Evolutionary conservation across 805 yeast species (phyloP), one percentile per base, ranked within the genome.

Genomic region (Metschnikowia similis): DNA sequence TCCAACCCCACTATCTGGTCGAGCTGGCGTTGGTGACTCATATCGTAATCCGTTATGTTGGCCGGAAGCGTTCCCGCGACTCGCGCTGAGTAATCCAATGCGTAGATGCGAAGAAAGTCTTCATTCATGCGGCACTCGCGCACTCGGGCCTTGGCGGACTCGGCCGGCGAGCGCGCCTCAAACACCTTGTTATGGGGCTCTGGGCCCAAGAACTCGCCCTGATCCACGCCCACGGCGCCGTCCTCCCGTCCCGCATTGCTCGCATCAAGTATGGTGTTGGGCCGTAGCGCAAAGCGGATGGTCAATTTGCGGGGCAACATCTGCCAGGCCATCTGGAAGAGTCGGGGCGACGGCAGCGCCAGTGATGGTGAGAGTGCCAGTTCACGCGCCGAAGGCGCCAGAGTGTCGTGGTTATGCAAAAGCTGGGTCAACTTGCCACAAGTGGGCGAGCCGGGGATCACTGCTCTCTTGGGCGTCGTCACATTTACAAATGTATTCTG

Each of bases 101-200:
- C 61, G 35, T 57, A 57, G 27, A 54, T 50, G 28, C 42, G 52
- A 38, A 57, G 53, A 32, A 57, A 57, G 14, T 48, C 54, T 46
- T 53, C 17, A 40, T 57, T 57, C 26, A 56, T 54, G 43, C 61
- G 53, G 32, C 41, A 45, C 41, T 56, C 58, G 17, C 61, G 50
- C 35, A 47, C 51, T 26, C 58, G 45, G 9, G 41, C 41, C 39
- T 45, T 47, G 14, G n/a, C 45, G 21, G 28, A 16, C 10, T 14
- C 31, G 10, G 36, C 16, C 45, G 31, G 30, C 10, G 45, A 5
- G 8, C 31, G 13, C 6, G 37, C 30, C 26, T 32, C 45, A 21
- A 26, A 37, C 27, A 30, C 31, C 35, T 38, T 39, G 6, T 27
- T 41, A 21, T 30, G 40, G 17, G 42, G 26, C 26, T 43, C 39